Conservation (phyloP, 345 rosid genomes). For the Erodium maritimum region DNA sequence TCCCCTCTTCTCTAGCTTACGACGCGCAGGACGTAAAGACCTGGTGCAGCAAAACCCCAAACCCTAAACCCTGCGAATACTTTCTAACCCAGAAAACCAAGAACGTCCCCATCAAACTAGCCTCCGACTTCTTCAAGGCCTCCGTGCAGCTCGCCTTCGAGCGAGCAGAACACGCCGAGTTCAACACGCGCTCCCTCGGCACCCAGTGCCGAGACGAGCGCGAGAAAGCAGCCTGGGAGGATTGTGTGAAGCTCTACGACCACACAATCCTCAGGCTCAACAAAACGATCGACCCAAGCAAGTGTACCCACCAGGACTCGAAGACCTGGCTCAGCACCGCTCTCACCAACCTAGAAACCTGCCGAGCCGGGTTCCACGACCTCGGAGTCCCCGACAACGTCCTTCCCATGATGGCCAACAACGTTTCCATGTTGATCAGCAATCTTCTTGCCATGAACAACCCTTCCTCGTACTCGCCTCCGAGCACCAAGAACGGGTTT, state of each 20-base stretch:
- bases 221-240: slow-evolving; percentile 25
- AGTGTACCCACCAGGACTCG: slow-evolving; percentile 44
- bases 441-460: slow-evolving; percentile 58
- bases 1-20: not conserved
- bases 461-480: slow-evolving; percentile 27
- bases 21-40: slow-evolving; percentile 1
- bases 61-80: slow-evolving; percentile 27
- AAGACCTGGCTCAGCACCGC: slow-evolving; percentile 96
- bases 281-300: slow-evolving; percentile 34
- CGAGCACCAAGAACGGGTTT: slow-evolving; percentile 38
- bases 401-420: slow-evolving; percentile 61
- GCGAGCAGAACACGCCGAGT: slow-evolving; percentile 10
- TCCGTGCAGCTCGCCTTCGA: slow-evolving; percentile 16
- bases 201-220: slow-evolving; percentile 14
- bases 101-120: slow-evolving; percentile 10
- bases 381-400: slow-evolving; percentile 47
- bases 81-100: slow-evolving; percentile 15
- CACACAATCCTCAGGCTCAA: slow-evolving; percentile 33
- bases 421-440: slow-evolving; percentile 55
- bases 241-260: slow-evolving; percentile 21
- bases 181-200: slow-evolving; percentile 11
- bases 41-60: slow-evolving; percentile 29
- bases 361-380: slow-evolving; percentile 57
- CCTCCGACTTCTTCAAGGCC: slow-evolving; percentile 21
- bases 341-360: slow-evolving; percentile 74